A percentile compares a stretch with the other conserved stretches of the same genome.
phyloP scores from a whole-genome alignment of 176 grass and related monocot species.

The Carex myosuroides region DNA sequence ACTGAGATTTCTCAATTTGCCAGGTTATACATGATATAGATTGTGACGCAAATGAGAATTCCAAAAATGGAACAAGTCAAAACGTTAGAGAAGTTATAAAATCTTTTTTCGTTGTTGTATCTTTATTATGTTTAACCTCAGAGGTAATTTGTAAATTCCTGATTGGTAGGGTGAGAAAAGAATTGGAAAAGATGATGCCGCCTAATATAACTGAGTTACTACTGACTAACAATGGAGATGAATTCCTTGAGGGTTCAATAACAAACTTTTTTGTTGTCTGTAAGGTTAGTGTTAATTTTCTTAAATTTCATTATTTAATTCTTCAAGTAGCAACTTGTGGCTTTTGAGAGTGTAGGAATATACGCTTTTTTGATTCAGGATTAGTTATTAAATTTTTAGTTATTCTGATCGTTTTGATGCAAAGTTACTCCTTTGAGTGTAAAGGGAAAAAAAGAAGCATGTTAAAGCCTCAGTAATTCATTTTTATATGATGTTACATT shows the following conservation, averaged over 20 bases:
- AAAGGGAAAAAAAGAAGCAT: background rate
- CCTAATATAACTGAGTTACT: constrained; percentile 62
- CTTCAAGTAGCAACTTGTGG: no score
- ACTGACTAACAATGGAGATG: constrained; percentile 68
- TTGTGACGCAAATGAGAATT: background rate
- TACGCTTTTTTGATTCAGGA: background rate
- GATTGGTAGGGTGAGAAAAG: constrained; percentile 53
- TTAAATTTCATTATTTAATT: background rate
- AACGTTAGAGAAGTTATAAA: background rate
- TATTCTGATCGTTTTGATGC: background rate
- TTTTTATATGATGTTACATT: background rate
- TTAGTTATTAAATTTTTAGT: background rate
- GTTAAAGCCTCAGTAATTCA: background rate
- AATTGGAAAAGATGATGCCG: constrained; percentile 81
- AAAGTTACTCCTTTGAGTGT: background rate
- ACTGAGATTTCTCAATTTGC: background rate
- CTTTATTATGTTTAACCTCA: background rate
- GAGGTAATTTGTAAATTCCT: background rate
- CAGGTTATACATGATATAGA: background rate
- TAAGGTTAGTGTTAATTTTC: constrained; percentile 33
- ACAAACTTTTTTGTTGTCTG: constrained; percentile 86
- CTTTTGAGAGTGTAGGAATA: no score
- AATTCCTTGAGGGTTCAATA: constrained; percentile 68
- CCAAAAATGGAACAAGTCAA: background rate
- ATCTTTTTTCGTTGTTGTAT: background rate